Percentiles rank a stretch among this genome's conserved stretches.
Evolutionary conservation across 192 early-diverging fungal genomes (phyloP).

Genomic region (Rhizophagus clarus): DNA sequence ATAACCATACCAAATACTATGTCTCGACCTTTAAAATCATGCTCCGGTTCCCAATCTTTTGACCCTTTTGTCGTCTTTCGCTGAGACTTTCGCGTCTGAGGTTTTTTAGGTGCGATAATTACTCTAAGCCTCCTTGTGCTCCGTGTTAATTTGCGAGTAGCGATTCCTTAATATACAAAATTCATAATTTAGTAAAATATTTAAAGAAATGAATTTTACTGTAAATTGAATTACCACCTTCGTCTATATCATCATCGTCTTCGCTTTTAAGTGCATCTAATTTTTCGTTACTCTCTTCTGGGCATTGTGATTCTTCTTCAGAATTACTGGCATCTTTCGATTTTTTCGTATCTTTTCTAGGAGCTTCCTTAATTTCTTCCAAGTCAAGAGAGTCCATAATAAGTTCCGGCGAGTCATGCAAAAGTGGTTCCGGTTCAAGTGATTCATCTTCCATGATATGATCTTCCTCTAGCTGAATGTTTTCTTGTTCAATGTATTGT

Average conservation of each 20-base stretch:
- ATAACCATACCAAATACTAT: background rate
- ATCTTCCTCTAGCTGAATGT: background rate
- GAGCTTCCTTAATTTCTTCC: background rate
- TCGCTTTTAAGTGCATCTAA: background rate
- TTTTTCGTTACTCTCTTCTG: conserved; percentile 1
- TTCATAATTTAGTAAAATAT: background rate
- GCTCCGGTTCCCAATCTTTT: background rate
- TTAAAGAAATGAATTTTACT: background rate
- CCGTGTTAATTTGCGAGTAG: background rate
- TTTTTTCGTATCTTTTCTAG: background rate
- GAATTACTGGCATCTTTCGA: background rate
- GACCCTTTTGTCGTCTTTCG: background rate
- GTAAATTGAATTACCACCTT: background rate
- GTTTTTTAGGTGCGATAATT: background rate
- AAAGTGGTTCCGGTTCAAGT: background rate
- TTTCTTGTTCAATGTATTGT: background rate
- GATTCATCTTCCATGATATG: background rate
- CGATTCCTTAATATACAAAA: background rate
- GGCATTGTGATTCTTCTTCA: background rate
- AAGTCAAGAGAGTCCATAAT: background rate
- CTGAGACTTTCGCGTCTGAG: background rate
- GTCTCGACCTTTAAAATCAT: conserved; percentile 4
- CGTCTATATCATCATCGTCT: background rate
- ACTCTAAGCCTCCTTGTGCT: background rate
- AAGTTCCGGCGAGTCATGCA: background rate